Conservation (phyloP, 192 early-diverging fungal genomes). For the Oehlia diaphana region DNA sequence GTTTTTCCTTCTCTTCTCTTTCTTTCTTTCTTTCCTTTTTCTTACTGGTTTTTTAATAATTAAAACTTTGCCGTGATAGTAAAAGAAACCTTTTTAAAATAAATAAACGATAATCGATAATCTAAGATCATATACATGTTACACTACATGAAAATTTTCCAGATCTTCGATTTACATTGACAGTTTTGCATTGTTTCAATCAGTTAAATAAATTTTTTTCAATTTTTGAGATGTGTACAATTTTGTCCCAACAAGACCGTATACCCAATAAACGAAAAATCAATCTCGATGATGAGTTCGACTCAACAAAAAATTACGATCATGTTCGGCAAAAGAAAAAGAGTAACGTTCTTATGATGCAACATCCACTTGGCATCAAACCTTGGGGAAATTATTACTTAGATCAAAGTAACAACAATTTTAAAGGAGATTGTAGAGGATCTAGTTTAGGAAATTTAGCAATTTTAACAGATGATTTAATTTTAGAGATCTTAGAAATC, state of each 20-base stretch:
- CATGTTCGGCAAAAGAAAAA: not conserved
- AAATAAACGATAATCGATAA: not conserved
- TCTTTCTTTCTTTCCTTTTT: no score
- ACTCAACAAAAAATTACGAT: not conserved
- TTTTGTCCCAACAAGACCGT: not conserved
- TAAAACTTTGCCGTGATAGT: not conserved
- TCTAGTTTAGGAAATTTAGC: slow-evolving; percentile 51
- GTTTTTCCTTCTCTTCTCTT: not conserved
- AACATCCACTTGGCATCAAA: not conserved
- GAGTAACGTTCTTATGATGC: not conserved
- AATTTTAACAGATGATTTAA: slow-evolving; percentile 49
- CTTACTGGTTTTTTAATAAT: not conserved
- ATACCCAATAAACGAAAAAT: not conserved
- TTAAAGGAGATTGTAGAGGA: slow-evolving; percentile 31
- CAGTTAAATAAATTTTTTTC: not conserved
- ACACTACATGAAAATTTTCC: not conserved
- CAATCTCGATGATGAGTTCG: not conserved
- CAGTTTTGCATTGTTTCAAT: not conserved
- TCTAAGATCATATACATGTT: not conserved
- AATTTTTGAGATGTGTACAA: not conserved
- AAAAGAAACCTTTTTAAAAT: not conserved
- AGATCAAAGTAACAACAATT: not conserved
- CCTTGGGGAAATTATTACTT: not conserved
- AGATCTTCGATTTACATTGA: not conserved
- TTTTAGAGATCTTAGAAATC: slow-evolving; percentile 51